Conservation (phyloP, 768 basidiomycete genomes). For the Obba rivulosa region DNA sequence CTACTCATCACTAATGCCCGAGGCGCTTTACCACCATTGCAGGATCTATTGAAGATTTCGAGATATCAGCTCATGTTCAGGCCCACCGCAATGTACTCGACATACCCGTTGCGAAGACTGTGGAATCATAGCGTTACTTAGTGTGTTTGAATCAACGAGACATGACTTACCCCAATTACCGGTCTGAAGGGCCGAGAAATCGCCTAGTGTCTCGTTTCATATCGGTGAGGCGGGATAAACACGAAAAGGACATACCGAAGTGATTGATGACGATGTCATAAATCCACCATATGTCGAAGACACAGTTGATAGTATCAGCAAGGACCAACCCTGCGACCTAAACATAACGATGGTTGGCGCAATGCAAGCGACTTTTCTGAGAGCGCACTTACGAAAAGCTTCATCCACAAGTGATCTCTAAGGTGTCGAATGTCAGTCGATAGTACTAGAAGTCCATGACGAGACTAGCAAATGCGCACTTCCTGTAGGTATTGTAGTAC, state of each 20-base stretch:
- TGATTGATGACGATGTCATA: slow-evolving; percentile 14
- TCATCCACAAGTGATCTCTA: slow-evolving; percentile 19
- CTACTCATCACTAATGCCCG: neutral
- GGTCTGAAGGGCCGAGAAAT: neutral
- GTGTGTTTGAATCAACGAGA: too few species aligned
- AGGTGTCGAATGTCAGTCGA: neutral
- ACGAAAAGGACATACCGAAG: slow-evolving; percentile 13
- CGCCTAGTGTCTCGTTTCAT: neutral
- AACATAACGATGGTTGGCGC: neutral
- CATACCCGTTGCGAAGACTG: slow-evolving; percentile 8
- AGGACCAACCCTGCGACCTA: slow-evolving; percentile 16
- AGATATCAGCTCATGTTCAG: neutral
- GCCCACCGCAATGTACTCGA: neutral
- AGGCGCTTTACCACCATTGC: slow-evolving; percentile 10
- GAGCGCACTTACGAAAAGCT: slow-evolving; percentile 13
- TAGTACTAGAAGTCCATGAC: neutral
- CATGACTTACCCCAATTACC: slow-evolving; percentile 10
- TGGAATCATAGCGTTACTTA: too few species aligned
- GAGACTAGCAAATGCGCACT: slow-evolving; percentile 7
- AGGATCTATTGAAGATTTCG: slow-evolving; percentile 8
- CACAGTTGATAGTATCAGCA: slow-evolving; percentile 16
- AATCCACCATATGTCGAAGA: slow-evolving; percentile 17
- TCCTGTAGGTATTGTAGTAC: slow-evolving; percentile 15
- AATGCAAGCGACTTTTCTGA: neutral
- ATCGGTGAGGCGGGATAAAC: neutral